Evolutionary conservation across 2,329 filamentous ascomycete genomes (phyloP).

Genomic region (Talaromyces verruculosus): DNA sequence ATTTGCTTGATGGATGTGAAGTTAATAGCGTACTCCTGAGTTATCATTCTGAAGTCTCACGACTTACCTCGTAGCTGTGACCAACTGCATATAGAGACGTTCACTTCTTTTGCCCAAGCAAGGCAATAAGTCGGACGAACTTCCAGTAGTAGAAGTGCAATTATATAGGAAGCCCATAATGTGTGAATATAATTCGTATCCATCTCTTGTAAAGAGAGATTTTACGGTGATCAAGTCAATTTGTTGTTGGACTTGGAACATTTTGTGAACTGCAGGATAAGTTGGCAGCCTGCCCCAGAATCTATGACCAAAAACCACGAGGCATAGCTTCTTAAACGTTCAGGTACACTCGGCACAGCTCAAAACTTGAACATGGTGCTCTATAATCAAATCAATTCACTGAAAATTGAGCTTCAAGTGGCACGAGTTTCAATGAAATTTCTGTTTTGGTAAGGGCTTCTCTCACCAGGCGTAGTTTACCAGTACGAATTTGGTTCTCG

Average conservation of each 20-base stretch:
- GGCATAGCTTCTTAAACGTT: neutral
- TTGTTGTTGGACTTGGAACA: neutral
- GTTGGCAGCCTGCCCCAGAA: neutral
- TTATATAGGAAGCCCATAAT: neutral
- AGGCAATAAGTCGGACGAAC: neutral
- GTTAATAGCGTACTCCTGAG: neutral
- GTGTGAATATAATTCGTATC: neutral
- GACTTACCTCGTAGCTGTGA: conserved; percentile 39
- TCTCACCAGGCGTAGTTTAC: neutral
- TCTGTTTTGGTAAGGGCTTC: neutral
- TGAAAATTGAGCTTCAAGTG: neutral
- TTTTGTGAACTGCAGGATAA: neutral
- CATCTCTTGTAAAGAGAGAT: conserved; percentile 1
- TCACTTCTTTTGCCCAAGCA: conserved; percentile 49
- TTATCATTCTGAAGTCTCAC: neutral
- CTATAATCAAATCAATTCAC: neutral
- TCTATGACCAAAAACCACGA: neutral
- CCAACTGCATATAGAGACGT: conserved; percentile 63
- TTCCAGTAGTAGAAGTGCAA: neutral
- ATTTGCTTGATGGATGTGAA: conserved; percentile 47
- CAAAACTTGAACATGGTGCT: neutral
- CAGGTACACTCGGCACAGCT: neutral
- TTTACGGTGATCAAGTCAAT: neutral
- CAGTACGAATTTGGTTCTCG: neutral
- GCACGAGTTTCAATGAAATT: neutral